phyloP scores from a whole-genome alignment of 2,329 filamentous ascomycete species.

The Colletotrichum tabaci region DNA sequence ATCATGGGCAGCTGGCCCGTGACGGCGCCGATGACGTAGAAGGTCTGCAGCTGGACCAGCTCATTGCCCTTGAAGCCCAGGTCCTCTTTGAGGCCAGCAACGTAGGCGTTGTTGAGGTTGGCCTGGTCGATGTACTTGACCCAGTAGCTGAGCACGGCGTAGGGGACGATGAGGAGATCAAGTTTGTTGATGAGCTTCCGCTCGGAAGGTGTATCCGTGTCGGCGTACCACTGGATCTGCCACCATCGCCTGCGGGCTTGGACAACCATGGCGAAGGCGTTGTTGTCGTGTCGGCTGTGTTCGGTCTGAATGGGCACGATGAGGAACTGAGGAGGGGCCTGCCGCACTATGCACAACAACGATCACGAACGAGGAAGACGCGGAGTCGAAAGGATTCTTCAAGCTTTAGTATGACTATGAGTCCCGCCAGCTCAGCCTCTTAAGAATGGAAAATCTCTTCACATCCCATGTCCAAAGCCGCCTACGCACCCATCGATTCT shows the following conservation, averaged over 20 bases:
- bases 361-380: not conserved
- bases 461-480: conserved; percentile 6
- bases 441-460: not conserved
- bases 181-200: conserved; percentile 58
- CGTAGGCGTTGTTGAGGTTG: conserved; percentile 55
- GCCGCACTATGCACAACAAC: too few relatives aligned
- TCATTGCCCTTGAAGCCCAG: conserved; percentile 48
- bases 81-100: conserved; percentile 48
- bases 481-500: not conserved
- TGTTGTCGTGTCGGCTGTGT: not conserved
- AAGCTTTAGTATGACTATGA: conserved; percentile 23
- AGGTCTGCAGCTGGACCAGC: conserved; percentile 47
- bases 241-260: conserved; percentile 51
- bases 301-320: not conserved
- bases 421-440: not conserved
- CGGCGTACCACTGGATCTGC: conserved; percentile 63
- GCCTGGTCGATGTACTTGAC: conserved; percentile 47
- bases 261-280: conserved; percentile 15
- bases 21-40: conserved; percentile 46
- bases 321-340: not conserved
- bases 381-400: conserved; percentile 8
- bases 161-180: conserved; percentile 55
- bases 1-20: conserved; percentile 50
- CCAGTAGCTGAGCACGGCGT: conserved; percentile 51
- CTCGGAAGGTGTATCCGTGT: conserved; percentile 62